Evolutionary conservation across 2,329 filamentous ascomycete genomes (phyloP).

Genomic region (Pleoardoris graminearum): DNA sequence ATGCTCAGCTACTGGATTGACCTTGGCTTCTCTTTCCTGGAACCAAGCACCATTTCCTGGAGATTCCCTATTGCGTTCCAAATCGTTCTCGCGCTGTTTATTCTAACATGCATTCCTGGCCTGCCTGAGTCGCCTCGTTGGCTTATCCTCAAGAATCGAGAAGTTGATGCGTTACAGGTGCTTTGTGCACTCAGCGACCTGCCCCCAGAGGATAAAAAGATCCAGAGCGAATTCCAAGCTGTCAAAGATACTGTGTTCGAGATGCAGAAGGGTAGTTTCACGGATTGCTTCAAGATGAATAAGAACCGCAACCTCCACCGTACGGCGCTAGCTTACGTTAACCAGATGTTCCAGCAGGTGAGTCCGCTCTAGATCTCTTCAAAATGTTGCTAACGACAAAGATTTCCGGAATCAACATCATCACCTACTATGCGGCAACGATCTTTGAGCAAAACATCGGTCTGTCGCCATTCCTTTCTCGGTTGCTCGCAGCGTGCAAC

Average conservation of each 20-base stretch:
- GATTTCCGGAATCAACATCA: constrained; percentile 42
- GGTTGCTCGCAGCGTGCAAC: constrained; percentile 46
- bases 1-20: constrained; percentile 49
- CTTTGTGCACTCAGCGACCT: constrained; percentile 45
- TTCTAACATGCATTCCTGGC: constrained; percentile 54
- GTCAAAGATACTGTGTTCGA: constrained; percentile 45
- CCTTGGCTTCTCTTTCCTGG: constrained; percentile 56
- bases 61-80: constrained; percentile 60
- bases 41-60: constrained; percentile 45
- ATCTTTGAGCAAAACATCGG: constrained; percentile 50
- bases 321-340: constrained; percentile 48
- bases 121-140: constrained; percentile 52
- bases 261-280: constrained; percentile 54
- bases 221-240: constrained; percentile 41
- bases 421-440: constrained; percentile 48
- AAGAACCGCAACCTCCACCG: constrained; percentile 51
- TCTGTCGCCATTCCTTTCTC: constrained; percentile 39
- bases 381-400: constrained; percentile 46
- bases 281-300: constrained; percentile 62
- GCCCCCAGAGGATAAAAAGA: constrained; percentile 43
- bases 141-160: constrained; percentile 55
- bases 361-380: background rate
- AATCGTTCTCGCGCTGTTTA: constrained; percentile 60
- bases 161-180: constrained; percentile 50
- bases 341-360: constrained; percentile 53